Percentiles rank a stretch among this genome's conserved stretches.
Conservation (phyloP, 1,284 basidiomycete genomes). For the Apiotrichum porosum region DNA sequence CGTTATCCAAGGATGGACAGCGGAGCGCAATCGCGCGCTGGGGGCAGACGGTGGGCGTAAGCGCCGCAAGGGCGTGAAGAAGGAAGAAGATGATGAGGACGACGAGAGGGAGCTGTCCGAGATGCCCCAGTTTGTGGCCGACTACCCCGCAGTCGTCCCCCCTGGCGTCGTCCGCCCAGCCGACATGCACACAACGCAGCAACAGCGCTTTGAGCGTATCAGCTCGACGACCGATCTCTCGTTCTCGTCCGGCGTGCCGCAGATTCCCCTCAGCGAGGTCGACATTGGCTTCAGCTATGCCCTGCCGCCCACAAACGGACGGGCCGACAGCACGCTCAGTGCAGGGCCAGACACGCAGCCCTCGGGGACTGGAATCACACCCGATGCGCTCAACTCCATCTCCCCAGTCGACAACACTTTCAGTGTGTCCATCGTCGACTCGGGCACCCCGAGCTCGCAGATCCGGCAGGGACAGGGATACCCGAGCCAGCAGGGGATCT, state of each 20-base stretch:
- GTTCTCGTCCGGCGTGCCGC: not conserved
- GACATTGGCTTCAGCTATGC: conserved; percentile 1
- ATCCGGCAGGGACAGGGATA: not conserved
- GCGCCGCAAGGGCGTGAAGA: conserved; percentile 2
- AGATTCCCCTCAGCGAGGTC: conserved; percentile 1
- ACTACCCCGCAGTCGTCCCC: conserved; percentile 2
- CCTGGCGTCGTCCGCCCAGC: conserved; percentile 6
- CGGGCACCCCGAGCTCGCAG: not conserved
- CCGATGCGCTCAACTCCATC: conserved; percentile 6
- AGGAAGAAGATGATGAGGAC: conserved; percentile 13
- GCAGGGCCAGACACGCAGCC: not conserved
- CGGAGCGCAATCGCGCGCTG: conserved; percentile 22
- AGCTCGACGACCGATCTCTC: not conserved
- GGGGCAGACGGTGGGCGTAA: conserved; percentile 5
- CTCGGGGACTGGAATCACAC: not conserved
- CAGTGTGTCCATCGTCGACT: not conserved
- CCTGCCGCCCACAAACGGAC: not conserved
- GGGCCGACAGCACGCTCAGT: not conserved
- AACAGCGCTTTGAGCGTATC: not conserved
- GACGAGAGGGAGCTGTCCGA: conserved; percentile 1
- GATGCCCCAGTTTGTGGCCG: conserved; percentile 4
- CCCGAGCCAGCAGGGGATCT: conserved; percentile 7
- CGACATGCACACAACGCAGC: conserved; percentile 8
- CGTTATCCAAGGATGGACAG: conserved; percentile 24
- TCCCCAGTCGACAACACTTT: conserved; percentile 10